Evolutionary conservation across 1,139 yeast genomes (phyloP), one percentile per base, ranked within the genome.

Genomic region (Taphrina populina): DNA sequence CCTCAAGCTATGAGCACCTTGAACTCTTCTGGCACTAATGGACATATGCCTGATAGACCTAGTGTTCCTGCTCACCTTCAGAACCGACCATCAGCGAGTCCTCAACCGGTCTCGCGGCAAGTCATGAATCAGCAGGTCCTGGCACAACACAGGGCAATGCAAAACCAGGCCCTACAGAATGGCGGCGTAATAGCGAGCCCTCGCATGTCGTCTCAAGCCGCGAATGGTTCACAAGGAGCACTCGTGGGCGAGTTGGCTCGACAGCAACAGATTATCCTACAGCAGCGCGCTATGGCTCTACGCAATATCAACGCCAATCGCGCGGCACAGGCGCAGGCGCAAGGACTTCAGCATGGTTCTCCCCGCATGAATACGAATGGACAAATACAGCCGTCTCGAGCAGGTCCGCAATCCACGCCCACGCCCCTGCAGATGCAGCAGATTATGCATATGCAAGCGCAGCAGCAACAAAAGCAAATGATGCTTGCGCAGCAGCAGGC

Each of bases 391-490:
- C 49, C 41, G 49, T 35, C 34, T 10, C 58, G 40, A 29, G 43
- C 49, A 34, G 46, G 52, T 23, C 15, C 43, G 11, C 55, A 55
- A 23, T 34, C 34, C 21, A 43, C 54, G 8, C 45, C 54, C 23
- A 39, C 54, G 27, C 44, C 43, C 13, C n/a, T 33, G 27, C 58
- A 32, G 47, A 35, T 41, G 58, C 56, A 35, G 47, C 56, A 26
- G 45, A 41, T 41, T 24, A 20, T 44, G 20, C 56, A 51, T 46
- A 43, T 43, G 39, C 58, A 56, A 20, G 41, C 56, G 27, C 56
- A 41, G 24, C 52, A 43, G 15, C 56, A 56, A 37, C 57, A 44
- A 26, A 45, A 49, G 33, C 47, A 43, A n/a, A 30, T 43, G 36
- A 26, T 43, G n/a, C 37, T 37, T 10, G 47, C 47, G 26, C 47